Evolutionary conservation across 2,329 filamentous ascomycete genomes (phyloP).

Genomic region (Dothideomycetes sp.): DNA sequence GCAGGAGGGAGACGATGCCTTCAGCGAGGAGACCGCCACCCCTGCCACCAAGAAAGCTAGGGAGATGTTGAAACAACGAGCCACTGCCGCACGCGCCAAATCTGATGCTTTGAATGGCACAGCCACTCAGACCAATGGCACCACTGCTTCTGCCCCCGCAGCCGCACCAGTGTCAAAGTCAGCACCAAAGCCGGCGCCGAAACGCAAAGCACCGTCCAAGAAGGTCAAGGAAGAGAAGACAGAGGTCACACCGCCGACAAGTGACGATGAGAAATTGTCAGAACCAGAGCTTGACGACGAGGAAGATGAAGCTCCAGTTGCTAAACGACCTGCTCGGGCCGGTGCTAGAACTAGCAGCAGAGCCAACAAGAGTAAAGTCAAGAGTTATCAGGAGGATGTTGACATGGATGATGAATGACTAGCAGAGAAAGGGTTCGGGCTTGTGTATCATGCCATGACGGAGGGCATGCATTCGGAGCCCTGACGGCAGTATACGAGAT

Average conservation of each 20-base stretch:
- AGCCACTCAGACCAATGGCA: constrained; percentile 9
- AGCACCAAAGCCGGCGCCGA: constrained; percentile 16
- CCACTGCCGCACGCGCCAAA: constrained; percentile 17
- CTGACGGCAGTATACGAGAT: too few species aligned
- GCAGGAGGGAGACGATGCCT: constrained; percentile 21
- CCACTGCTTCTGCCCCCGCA: constrained; percentile 23
- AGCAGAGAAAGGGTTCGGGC: constrained; percentile 1
- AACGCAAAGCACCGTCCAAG: constrained; percentile 18
- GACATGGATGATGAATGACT: constrained; percentile 14
- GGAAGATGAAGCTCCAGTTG: constrained; percentile 1
- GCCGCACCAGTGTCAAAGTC: constrained; percentile 15
- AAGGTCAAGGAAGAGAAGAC: constrained; percentile 28
- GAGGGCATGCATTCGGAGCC: too few species aligned
- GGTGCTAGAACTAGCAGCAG: constrained; percentile 16
- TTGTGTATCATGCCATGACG: constrained; percentile 7
- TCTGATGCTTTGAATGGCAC: constrained; percentile 15
- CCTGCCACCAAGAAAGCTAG: constrained; percentile 34
- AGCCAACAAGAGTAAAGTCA: constrained; percentile 18
- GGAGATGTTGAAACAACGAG: constrained; percentile 20
- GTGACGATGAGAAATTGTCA: constrained; percentile 28
- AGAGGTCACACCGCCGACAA: constrained; percentile 35
- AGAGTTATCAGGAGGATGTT: constrained; percentile 20
- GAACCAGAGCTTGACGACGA: constrained; percentile 28
- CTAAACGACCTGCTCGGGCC: constrained; percentile 2
- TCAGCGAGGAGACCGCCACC: constrained; percentile 27